phyloP scores from a whole-genome alignment of 805 yeast genomes.

The Saccharomyces mikatae region DNA sequence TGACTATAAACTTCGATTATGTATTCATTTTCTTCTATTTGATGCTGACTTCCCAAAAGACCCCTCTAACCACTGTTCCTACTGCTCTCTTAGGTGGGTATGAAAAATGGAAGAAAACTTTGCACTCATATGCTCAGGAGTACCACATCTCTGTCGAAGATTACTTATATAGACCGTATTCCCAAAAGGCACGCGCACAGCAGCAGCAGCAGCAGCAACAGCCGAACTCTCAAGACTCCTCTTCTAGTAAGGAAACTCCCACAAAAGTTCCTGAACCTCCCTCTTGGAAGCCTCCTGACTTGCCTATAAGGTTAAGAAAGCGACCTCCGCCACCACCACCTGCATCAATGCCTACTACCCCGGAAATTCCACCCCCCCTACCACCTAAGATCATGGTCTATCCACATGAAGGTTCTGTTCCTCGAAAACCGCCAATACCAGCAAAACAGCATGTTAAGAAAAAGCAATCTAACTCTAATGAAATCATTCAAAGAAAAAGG shows the following conservation, averaged over 20 bases:
- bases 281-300: constrained; percentile 19
- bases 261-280: constrained; percentile 7
- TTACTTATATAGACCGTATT: constrained; percentile 13
- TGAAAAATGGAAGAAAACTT: constrained; percentile 35
- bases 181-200: not conserved
- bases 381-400: constrained; percentile 1
- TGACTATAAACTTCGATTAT: constrained; percentile 28
- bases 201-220: not conserved
- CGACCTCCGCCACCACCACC: constrained; percentile 27
- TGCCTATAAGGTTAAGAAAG: constrained; percentile 21
- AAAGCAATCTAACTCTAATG: not conserved
- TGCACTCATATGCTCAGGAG: constrained; percentile 25
- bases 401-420: not conserved
- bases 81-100: constrained; percentile 38
- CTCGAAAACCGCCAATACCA: not conserved
- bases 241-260: not conserved
- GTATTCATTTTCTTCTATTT: constrained; percentile 26
- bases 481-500: not conserved
- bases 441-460: not conserved
- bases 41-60: constrained; percentile 14
- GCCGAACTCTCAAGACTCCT: not conserved
- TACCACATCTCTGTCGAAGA: constrained; percentile 19
- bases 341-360: constrained; percentile 13
- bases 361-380: constrained; percentile 5
- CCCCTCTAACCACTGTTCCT: constrained; percentile 17